These are phyloP conservation scores for Amyloporia xantha DNA, from an alignment of 768 basidiomycete species.

Conservation along the genomic window DNA sequence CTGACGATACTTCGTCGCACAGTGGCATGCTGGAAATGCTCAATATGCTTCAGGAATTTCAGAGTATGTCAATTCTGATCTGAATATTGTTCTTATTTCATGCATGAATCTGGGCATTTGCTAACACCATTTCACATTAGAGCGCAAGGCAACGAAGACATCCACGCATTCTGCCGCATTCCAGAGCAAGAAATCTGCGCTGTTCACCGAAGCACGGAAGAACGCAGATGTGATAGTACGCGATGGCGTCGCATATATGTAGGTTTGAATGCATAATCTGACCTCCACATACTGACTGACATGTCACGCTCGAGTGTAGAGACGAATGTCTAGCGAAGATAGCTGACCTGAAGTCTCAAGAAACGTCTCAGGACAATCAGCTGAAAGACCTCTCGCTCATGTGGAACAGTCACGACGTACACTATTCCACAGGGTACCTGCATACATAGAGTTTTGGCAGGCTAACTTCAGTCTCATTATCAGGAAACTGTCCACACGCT, in stretches of 20 bases:
- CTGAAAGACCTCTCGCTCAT: constrained; percentile 13
- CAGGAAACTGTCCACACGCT: constrained; percentile 11
- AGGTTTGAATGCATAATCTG: neutral
- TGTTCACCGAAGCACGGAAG: constrained; percentile 18
- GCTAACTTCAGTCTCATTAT: neutral
- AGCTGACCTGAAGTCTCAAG: constrained; percentile 17
- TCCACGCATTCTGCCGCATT: constrained; percentile 17
- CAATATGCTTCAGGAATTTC: constrained; percentile 19
- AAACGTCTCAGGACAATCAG: constrained; percentile 13
- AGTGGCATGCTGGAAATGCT: constrained; percentile 23
- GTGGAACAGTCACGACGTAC: constrained; percentile 15
- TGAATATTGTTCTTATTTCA: neutral
- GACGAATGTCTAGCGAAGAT: constrained; percentile 21
- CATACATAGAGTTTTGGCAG: neutral
- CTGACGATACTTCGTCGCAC: no score
- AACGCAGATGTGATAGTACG: constrained; percentile 12
- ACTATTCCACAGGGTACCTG: neutral
- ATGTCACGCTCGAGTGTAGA: constrained; percentile 19
- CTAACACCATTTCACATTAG: constrained; percentile 6
- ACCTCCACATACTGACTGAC: neutral
- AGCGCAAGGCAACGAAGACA: constrained; percentile 20
- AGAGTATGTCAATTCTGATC: constrained; percentile 15
- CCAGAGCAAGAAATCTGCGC: constrained; percentile 18
- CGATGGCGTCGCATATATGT: constrained; percentile 19
- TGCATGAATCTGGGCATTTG: neutral